Evolutionary conservation across 1,139 yeast genomes (phyloP).

Genomic region (Yamadazyma mexicana): DNA sequence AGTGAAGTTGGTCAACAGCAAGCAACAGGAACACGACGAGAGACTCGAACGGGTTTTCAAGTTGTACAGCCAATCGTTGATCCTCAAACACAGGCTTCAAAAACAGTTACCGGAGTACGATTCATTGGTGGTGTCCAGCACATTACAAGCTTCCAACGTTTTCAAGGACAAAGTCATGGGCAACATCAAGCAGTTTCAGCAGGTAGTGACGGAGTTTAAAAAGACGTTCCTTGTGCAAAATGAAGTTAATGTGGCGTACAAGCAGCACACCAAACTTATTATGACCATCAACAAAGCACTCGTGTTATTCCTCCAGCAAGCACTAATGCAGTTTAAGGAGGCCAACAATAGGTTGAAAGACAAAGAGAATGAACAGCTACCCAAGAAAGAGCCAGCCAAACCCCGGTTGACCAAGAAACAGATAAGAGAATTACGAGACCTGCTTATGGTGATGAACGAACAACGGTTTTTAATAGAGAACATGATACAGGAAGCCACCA

Average conservation of each 20-base stretch:
- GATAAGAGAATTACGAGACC: conserved; percentile 65
- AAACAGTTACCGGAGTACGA: conserved; percentile 31
- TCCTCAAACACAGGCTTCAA: conserved; percentile 34
- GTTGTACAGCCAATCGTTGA: conserved; percentile 32
- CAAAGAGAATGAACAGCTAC: conserved; percentile 19
- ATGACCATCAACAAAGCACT: conserved; percentile 36
- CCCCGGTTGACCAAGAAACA: conserved; percentile 47
- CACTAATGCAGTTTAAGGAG: conserved; percentile 28
- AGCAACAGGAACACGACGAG: not conserved
- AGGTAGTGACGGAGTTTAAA: conserved; percentile 26
- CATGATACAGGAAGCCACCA: conserved; percentile 61
- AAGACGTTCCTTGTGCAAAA: conserved; percentile 20
- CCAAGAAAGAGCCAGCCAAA: conserved; percentile 7
- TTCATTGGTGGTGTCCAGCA: conserved; percentile 1
- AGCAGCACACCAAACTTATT: conserved; percentile 21
- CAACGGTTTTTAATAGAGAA: conserved; percentile 71
- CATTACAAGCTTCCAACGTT: conserved; percentile 13
- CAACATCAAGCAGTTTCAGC: conserved; percentile 37
- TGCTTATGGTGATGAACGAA: conserved; percentile 83
- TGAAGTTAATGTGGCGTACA: conserved; percentile 19
- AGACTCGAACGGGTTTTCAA: conserved; percentile 22
- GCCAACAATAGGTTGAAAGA: conserved; percentile 27
- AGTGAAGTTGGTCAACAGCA: conserved; percentile 21
- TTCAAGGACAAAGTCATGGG: conserved; percentile 29
- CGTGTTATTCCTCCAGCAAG: conserved; percentile 36